Evolutionary conservation across 192 early-diverging fungal genomes (phyloP).

Genomic region (Phycomyces blakesleeanus): DNA sequence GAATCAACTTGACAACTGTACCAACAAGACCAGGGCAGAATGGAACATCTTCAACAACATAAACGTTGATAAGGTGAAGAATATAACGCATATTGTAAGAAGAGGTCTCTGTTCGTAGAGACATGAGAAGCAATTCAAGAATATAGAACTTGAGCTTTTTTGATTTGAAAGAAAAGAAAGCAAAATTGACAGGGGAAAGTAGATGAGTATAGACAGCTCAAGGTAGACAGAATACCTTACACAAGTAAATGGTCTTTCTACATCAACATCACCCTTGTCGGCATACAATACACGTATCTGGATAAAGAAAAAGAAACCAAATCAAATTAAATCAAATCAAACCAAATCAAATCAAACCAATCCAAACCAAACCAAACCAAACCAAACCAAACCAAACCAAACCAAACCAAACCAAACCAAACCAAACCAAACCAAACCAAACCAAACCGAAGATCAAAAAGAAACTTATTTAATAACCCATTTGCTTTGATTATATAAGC

Average conservation of each 20-base stretch:
- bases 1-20: slow-evolving; percentile 64
- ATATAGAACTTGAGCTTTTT: slow-evolving; percentile 62
- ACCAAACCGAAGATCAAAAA: too few species aligned
- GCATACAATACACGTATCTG: slow-evolving; percentile 38
- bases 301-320: not conserved
- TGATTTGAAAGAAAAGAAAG: not conserved
- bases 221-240: slow-evolving; percentile 13
- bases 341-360: too few species aligned
- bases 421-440: too few species aligned
- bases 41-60: slow-evolving; percentile 70
- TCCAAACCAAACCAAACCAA: too few species aligned
- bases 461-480: too few species aligned
- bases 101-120: slow-evolving; percentile 59
- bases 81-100: slow-evolving; percentile 63
- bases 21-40: slow-evolving; percentile 70
- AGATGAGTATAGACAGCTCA: not conserved
- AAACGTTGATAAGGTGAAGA: slow-evolving; percentile 66
- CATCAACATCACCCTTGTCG: slow-evolving; percentile 11
- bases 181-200: too few species aligned
- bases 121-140: slow-evolving; percentile 61
- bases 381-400: too few species aligned
- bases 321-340: too few species aligned
- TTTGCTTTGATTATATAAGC: too few species aligned
- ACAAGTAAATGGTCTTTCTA: slow-evolving; percentile 19
- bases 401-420: too few species aligned